Evolutionary conservation across 192 early-diverging fungal species (phyloP).

Genomic region (Coemansia sp.): DNA sequence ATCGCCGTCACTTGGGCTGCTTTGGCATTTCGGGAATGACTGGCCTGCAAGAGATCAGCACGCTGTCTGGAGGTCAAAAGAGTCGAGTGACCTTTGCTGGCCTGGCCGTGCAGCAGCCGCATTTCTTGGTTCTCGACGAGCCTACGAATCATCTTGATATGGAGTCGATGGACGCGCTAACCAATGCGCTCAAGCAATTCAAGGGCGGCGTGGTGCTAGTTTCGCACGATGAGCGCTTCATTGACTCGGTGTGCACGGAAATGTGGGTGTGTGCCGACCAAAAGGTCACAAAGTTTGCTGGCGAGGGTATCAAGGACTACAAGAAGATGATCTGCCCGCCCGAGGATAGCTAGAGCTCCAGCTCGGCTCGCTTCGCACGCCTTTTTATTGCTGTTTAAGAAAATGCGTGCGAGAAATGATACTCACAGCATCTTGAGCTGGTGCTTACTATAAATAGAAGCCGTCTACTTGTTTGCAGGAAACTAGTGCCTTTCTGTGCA

Average conservation of each 20-base stretch:
- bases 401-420: no score
- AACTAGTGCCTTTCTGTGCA: no score
- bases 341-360: conserved; percentile 11
- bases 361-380: no score
- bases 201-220: conserved; percentile 95
- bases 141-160: conserved; percentile 92
- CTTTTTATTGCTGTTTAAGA: background rate
- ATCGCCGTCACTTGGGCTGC: conserved; percentile 86
- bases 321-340: conserved; percentile 59
- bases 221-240: conserved; percentile 97
- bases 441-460: no score
- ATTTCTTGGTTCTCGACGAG: conserved; percentile 97
- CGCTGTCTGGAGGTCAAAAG: conserved; percentile 97
- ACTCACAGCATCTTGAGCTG: no score
- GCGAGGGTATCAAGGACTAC: conserved; percentile 83
- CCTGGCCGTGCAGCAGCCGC: conserved; percentile 81
- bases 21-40: conserved; percentile 98
- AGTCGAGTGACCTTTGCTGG: conserved; percentile 94
- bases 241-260: conserved; percentile 78
- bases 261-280: conserved; percentile 92
- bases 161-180: conserved; percentile 93
- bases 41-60: conserved; percentile 90
- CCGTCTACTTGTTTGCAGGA: no score
- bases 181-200: conserved; percentile 80
- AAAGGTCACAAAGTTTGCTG: conserved; percentile 80